Evolutionary conservation across 345 rosid genomes (phyloP).

Genomic region (Dipteronia sinensis): DNA sequence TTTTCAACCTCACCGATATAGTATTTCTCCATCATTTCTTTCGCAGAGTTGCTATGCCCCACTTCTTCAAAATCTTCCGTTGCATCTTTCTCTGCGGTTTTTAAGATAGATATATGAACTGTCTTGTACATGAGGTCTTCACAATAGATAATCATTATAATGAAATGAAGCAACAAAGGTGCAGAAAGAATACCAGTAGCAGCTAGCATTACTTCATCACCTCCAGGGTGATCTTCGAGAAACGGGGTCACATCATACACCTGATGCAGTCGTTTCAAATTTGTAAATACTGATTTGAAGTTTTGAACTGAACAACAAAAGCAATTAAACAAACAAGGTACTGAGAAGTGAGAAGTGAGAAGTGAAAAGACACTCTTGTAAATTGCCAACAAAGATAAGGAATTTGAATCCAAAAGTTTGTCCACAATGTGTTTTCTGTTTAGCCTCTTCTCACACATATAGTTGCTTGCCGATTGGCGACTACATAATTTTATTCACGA

Average conservation of each 20-base stretch:
- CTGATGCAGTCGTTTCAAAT: constrained; percentile 34
- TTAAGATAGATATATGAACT: not conserved
- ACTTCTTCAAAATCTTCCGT: constrained; percentile 75
- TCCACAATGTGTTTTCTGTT: not conserved
- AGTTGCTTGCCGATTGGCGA: not conserved
- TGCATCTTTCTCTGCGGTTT: constrained; percentile 69
- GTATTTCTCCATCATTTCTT: constrained; percentile 59
- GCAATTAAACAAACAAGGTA: not conserved
- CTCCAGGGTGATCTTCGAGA: constrained; percentile 90
- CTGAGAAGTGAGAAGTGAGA: not conserved
- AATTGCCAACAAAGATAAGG: not conserved
- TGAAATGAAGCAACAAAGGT: constrained; percentile 1
- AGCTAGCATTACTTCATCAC: constrained; percentile 76
- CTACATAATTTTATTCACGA: not conserved
- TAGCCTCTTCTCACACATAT: not conserved
- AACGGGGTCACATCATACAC: constrained; percentile 79
- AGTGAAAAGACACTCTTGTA: not conserved
- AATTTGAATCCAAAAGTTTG: not conserved
- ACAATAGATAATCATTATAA: not conserved
- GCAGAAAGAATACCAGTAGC: constrained; percentile 49
- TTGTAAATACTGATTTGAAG: not conserved
- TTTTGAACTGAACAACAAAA: not conserved
- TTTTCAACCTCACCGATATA: constrained; percentile 64
- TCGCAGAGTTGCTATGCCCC: constrained; percentile 71
- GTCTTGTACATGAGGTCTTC: not conserved